A percentile compares a stretch with the other conserved stretches of the same genome.
phyloP scores from a whole-genome alignment of 2,329 filamentous ascomycete species.

The Amylocarpus encephaloides region DNA sequence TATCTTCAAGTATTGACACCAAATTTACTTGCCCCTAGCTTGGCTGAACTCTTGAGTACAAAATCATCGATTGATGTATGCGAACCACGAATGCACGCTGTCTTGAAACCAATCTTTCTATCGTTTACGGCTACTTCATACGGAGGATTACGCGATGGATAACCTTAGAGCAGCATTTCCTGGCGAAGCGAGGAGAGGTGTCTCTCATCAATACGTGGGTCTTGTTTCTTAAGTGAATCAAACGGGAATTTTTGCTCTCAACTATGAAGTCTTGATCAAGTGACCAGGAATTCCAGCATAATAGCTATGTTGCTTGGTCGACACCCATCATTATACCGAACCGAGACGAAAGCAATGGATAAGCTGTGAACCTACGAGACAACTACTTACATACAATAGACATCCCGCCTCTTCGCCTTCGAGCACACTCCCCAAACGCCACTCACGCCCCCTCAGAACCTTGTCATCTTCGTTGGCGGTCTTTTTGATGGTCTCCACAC shows the following conservation, averaged over 20 bases:
- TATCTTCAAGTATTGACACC: no score
- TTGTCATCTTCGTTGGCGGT: conserved; percentile 48
- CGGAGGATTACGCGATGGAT: background rate
- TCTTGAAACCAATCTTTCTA: no score
- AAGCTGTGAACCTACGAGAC: no score
- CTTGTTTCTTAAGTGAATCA: background rate
- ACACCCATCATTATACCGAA: no score
- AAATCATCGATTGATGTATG: no score
- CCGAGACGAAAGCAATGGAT: no score
- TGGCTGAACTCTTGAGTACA: no score
- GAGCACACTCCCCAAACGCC: conserved; percentile 25
- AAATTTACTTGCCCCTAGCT: no score
- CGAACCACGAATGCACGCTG: no score
- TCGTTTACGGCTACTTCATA: background rate
- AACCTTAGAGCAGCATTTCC: conserved; percentile 2
- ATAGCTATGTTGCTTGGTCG: no score
- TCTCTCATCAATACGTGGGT: conserved; percentile 24
- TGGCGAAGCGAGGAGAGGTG: conserved; percentile 14
- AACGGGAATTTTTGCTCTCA: background rate
- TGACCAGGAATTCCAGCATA: no score
- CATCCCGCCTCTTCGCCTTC: conserved; percentile 29
- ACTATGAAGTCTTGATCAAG: no score
- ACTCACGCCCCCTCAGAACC: conserved; percentile 33
- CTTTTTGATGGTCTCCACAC: conserved; percentile 44
- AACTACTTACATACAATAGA: conserved; percentile 12